Base-by-base conservation (phyloP, 352 stramenopile species). In the Globisporangium mamillatum region DNA sequence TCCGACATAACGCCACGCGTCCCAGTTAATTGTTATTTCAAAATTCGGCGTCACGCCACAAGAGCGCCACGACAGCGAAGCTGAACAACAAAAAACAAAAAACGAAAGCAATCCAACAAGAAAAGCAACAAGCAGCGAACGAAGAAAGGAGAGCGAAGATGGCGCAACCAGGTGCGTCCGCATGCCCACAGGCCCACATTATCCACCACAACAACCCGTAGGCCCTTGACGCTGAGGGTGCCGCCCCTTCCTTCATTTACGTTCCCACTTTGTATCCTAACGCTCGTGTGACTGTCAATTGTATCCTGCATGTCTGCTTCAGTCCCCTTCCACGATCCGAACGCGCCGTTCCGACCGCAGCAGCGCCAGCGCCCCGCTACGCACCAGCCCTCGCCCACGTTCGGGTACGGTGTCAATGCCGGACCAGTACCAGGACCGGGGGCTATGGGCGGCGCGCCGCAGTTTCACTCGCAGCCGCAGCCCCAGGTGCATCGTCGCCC, bases 311-410 rank as follows among this genome's bases (percentile, higher is more conserved):
- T 38, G 56, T 20, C 34, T 38, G 44, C 18, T 22, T 4, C 48
- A 91, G 84, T 84, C 4, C 80, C 81, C 4, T 91, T 91, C 68
- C 78, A 76, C 57, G 85, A 89, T 27, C 73, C 77, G 2, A 89
- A 81, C 60, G 80, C 72, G 44, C 75, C 77, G 29, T 82, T 75
- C 67, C 75, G 59, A 27, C 29, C 60, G 25, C 57, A 74, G 67
- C 73, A 84, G 60, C 80, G 74, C 14, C 79, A 84, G 74, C 75
- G 76, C 1, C 75, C 81, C 53, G 59, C 55, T 22, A 57, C 53
- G 24, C 54, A 70, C 29, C 46, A 70, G n/a, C 78, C 67, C 68
- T 78, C 65, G 3, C 64, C 63, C 1, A 50, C 38, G 8, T 74
- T 74, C 38, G 48, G 46, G 36, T 74, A 68, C 53, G 48, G n/a